Evolutionary conservation across 2,329 filamentous ascomycete species (phyloP), one percentile per base, ranked within the genome.

Genomic region (Penicillium polonicum): DNA sequence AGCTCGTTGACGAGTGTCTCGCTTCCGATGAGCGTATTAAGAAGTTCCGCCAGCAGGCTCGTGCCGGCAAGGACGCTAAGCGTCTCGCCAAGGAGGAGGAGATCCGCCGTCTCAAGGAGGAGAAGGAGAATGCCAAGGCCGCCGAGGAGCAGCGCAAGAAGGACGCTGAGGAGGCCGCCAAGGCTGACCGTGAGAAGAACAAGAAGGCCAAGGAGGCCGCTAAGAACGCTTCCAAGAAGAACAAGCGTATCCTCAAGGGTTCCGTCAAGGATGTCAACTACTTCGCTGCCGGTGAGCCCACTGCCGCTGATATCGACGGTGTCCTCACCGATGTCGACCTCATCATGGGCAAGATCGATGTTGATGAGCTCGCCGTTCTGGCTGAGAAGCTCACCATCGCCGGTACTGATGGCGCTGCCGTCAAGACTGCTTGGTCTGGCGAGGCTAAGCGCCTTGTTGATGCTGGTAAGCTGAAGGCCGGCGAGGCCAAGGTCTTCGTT

Each of bases 201-300:
- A 99, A 97, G 86, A 99, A 99, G 85, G 88, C 90, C 60, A 99
- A 97, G 83, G 94, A 99, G 79, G 93, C 93, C 2, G 94, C 94
- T 58, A 99, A 99, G 87, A 97, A 92, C 72, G 94, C 94, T 15
- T 89, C 94, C 70, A 99, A 99, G 89, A 99, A 99, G 90, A 99
- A 99, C 86, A 97, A 97, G 86, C 91, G 94, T 82, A 89, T 97
- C 48, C 87, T 99, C 69, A 92, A 95, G 78, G 88, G 86, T 61
- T 92, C 90, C 65, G 90, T 93, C 78, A 99, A 99, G 84, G 94
- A 99, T 67, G 92, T 90, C 70, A 97, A 97, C 83, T 99, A 99
- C 86, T 97, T 99, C 76, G 83, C 82, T 57, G 80, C 83, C 44
- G 89, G 87, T 54, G 89, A 92, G 59, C 80, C 88, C 27, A 84